These are phyloP conservation scores for Haberlea rhodopensis DNA, from an alignment of 257 asterid species.

Conservation along the genomic window DNA sequence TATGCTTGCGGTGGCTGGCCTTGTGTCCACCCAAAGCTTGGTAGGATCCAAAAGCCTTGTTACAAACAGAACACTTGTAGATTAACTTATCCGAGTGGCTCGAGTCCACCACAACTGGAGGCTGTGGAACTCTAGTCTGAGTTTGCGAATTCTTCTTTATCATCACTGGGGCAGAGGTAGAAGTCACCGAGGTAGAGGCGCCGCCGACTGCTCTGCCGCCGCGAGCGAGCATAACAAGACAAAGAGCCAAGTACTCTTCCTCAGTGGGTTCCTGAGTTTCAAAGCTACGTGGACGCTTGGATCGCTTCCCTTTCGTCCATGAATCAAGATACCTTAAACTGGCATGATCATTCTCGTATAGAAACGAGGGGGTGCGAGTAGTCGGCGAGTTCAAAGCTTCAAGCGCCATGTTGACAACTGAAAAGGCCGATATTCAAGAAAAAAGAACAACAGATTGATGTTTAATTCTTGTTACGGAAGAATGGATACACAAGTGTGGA, in stretches of 20 bases:
- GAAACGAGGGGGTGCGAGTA: constrained; percentile 28
- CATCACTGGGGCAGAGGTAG: neutral
- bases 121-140: constrained; percentile 1
- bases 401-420: constrained; percentile 39
- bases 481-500: constrained; percentile 17
- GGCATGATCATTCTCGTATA: constrained; percentile 25
- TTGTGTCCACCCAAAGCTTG: constrained; percentile 74
- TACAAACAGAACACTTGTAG: constrained; percentile 53
- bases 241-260: constrained; percentile 62
- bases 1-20: constrained; percentile 59
- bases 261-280: constrained; percentile 37
- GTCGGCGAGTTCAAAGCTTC: constrained; percentile 60
- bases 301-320: constrained; percentile 49
- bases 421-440: no score
- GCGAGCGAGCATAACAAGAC: constrained; percentile 64
- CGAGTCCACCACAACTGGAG: constrained; percentile 20
- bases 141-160: neutral
- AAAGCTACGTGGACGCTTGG: constrained; percentile 39
- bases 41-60: constrained; percentile 46
- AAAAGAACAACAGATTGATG: neutral
- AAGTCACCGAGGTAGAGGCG: neutral
- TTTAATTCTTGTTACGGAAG: constrained; percentile 7
- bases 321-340: constrained; percentile 27
- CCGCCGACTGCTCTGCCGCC: no score
- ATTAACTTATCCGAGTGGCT: constrained; percentile 22